Base-by-base conservation (phyloP, 345 rosid species). In the Garcia nutans region DNA sequence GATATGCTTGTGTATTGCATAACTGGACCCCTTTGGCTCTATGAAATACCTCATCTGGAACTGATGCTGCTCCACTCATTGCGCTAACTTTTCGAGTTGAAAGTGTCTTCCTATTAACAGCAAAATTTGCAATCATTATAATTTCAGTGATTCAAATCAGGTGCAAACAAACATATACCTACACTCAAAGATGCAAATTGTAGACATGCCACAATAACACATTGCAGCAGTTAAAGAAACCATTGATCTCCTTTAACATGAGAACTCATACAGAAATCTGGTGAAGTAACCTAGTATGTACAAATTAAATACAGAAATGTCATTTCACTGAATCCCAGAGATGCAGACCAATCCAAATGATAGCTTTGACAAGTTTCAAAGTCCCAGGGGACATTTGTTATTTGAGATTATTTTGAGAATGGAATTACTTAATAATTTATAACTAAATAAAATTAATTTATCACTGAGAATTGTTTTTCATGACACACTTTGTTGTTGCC, bases 1-100 rank as follows among this genome's bases (percentile, higher is more conserved):
- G 97, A 75, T 89, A 74, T 57, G 99, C 99, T 79, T 96, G 99
- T 31, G 98, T 92, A 84, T 93, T 93, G 87, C 96, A 92, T 68
- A 93, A 81, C 84, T 92, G 97, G 67, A 93, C 93, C 65, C 99
- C 97, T 87, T 82, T 89, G 68, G 99, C 98, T 84, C 88, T 84
- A 82, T 93, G 90, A 84, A 90, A 96, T 49, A 96, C 93, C 57
- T 92, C 97, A 8, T 92, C 99, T 2, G 98, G 98, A 54, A 96
- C 99, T 0, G 98, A 96, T 20, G 93, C 97, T 45, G 99, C 98
- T 33, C 99, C 97, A 31, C 91, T 89, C 7, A 95, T 88, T 58
- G 98, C 93, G 58, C 92, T 85, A 42, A 93, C 96, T 83, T 93
- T 92, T 65, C 96, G 88, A 64, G 93, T 87, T 12, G 95, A 87